Conservation (phyloP, 2,329 filamentous ascomycete species). For the Fusarium dlaminii region DNA sequence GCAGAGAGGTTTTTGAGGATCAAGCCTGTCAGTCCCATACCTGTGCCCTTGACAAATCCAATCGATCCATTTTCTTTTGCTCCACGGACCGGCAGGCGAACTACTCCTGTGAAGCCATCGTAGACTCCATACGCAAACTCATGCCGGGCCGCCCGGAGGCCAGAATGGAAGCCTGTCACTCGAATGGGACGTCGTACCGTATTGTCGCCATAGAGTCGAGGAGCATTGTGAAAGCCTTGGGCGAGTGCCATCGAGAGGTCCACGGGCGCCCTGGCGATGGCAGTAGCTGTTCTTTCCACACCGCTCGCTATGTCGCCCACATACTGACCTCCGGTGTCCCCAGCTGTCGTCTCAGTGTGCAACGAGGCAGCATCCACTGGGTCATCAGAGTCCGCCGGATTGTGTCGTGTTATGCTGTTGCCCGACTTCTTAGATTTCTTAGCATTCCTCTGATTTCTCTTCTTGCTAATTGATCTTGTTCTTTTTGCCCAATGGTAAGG, state of each 20-base stretch:
- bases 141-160: slow-evolving; percentile 66
- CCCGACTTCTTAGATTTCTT: slow-evolving; percentile 3
- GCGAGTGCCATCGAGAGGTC: slow-evolving; percentile 69
- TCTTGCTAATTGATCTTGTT: slow-evolving; percentile 57
- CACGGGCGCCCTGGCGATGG: slow-evolving; percentile 66
- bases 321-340: slow-evolving; percentile 50
- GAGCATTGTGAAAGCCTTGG: slow-evolving; percentile 77
- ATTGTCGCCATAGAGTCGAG: slow-evolving; percentile 74
- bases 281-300: slow-evolving; percentile 59
- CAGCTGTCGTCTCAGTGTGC: slow-evolving; percentile 29
- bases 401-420: not conserved
- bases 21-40: slow-evolving; percentile 71
- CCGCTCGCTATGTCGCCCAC: slow-evolving; percentile 62
- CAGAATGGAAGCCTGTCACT: slow-evolving; percentile 72
- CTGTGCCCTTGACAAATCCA: slow-evolving; percentile 63
- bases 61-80: slow-evolving; percentile 62
- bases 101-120: slow-evolving; percentile 71
- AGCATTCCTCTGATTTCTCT: slow-evolving; percentile 12
- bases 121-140: slow-evolving; percentile 72
- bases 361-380: slow-evolving; percentile 9
- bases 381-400: slow-evolving; percentile 2
- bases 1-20: slow-evolving; percentile 73
- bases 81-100: slow-evolving; percentile 66
- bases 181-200: slow-evolving; percentile 71
- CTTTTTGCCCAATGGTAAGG: slow-evolving; percentile 69